Evolutionary conservation across 2,329 filamentous ascomycete genomes (phyloP).

Genomic region (Alternaria novae-zelandiae): DNA sequence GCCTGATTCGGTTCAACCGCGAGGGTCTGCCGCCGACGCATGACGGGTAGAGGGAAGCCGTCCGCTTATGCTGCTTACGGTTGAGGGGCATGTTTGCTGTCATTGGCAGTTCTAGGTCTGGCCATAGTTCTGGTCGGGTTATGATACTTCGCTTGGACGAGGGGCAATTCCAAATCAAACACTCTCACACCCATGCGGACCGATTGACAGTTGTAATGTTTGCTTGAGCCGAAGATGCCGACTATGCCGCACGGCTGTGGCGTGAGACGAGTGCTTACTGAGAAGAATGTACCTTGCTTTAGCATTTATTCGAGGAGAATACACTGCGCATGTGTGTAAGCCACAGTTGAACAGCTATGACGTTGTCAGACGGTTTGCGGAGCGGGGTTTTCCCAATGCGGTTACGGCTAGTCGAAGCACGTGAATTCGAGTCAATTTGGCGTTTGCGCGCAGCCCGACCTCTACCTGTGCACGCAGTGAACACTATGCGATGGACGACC

Average conservation of each 20-base stretch:
- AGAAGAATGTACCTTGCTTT: background rate
- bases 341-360: background rate
- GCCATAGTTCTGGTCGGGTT: background rate
- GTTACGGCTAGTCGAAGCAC: conserved; percentile 15
- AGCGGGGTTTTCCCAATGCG: conserved; percentile 2
- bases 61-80: background rate
- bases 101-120: background rate
- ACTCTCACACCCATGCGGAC: background rate
- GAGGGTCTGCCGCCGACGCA: background rate
- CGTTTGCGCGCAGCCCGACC: conserved; percentile 9
- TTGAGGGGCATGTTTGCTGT: background rate
- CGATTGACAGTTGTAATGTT: background rate
- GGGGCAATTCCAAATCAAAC: background rate
- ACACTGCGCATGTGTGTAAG: background rate
- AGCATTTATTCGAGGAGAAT: accelerated
- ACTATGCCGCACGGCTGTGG: background rate
- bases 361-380: conserved; percentile 6
- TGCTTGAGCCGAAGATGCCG: background rate
- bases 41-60: background rate
- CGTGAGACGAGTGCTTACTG: background rate
- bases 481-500: conserved; percentile 3
- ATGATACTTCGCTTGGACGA: background rate
- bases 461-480: background rate
- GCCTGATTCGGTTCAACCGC: background rate
- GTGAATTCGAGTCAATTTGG: conserved; percentile 30